phyloP scores from a whole-genome alignment of 345 rosid species.

The Lumnitzera racemosa region DNA sequence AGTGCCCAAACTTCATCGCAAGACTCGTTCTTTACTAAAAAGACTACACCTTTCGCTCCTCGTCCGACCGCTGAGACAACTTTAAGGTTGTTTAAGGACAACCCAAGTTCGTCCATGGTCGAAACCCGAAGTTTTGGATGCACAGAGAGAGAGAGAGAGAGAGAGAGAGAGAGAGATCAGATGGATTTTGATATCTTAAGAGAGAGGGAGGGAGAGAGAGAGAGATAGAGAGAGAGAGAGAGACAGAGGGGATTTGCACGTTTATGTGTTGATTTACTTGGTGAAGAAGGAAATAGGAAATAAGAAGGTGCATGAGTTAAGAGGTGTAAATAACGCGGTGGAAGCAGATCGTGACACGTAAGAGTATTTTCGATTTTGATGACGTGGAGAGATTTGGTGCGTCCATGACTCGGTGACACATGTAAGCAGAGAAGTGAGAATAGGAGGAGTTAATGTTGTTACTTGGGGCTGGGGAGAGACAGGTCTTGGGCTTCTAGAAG shows the following conservation, averaged over 20 bases:
- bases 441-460: no score
- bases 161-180: not conserved
- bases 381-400: conserved; percentile 23
- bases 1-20: conserved; percentile 44
- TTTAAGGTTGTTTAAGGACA: conserved; percentile 33
- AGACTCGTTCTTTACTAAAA: conserved; percentile 34
- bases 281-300: conserved; percentile 9
- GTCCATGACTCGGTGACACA: not conserved
- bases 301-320: not conserved
- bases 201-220: not conserved
- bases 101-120: conserved; percentile 14
- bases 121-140: not conserved
- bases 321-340: not conserved
- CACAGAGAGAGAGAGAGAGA: not conserved
- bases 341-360: conserved; percentile 13
- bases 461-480: no score
- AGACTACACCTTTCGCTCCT: conserved; percentile 91
- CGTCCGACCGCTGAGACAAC: conserved; percentile 66
- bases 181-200: not conserved
- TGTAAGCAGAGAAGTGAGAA: no score
- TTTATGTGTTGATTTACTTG: conserved; percentile 15
- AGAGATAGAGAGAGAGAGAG: not conserved
- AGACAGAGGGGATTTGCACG: no score
- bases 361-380: not conserved
- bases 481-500: no score